Percentiles rank a stretch among this genome's conserved stretches.
These are phyloP conservation scores for Dothiorella sarmentorum DNA, from an alignment of 2,329 filamentous ascomycete genomes.

Conservation along the genomic window DNA sequence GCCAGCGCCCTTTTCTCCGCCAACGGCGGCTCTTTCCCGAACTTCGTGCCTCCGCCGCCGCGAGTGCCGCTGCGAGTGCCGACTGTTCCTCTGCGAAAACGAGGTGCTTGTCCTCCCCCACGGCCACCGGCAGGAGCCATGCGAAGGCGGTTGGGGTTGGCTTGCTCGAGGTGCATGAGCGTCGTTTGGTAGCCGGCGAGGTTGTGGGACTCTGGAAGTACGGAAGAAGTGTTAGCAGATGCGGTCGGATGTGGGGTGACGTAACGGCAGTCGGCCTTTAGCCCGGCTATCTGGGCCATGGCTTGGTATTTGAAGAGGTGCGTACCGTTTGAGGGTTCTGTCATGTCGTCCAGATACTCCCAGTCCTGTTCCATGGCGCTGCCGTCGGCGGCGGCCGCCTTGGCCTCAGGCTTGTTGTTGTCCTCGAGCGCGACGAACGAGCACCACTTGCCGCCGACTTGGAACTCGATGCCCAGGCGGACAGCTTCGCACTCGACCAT, in stretches of 20 bases:
- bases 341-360: background rate
- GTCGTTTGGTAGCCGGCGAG: background rate
- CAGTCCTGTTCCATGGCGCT: conserved; percentile 18
- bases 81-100: too few species aligned
- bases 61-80: background rate
- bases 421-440: conserved; percentile 67
- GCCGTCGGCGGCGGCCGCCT: too few species aligned
- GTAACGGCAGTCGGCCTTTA: too few species aligned
- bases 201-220: background rate
- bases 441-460: conserved; percentile 67
- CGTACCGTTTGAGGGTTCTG: too few species aligned
- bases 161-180: too few species aligned
- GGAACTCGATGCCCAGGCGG: conserved; percentile 61
- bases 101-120: too few species aligned
- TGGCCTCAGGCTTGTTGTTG: conserved; percentile 23
- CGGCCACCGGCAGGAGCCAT: background rate
- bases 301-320: too few species aligned
- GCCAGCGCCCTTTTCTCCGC: too few species aligned
- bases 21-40: too few species aligned
- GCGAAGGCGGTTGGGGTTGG: background rate
- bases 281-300: too few species aligned
- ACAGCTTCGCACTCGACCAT: conserved; percentile 66
- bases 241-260: too few species aligned
- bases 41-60: background rate
- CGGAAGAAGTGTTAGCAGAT: background rate